phyloP scores from a whole-genome alignment of 2,329 filamentous ascomycete genomes.

The Pseudocercospora pini-densiflorae region DNA sequence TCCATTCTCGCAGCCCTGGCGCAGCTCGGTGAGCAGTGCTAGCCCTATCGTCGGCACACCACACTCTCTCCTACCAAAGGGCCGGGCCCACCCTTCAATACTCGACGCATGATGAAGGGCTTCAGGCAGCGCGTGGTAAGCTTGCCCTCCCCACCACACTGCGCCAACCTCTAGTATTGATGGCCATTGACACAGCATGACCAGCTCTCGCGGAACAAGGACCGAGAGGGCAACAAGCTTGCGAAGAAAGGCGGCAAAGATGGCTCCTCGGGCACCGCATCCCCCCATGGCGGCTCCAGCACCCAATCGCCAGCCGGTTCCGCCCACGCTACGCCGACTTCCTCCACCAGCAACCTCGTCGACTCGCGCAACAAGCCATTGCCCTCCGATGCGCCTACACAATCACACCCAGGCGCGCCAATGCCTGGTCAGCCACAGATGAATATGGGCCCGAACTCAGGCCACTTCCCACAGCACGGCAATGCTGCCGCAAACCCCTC shows the following conservation, averaged over 20 bases:
- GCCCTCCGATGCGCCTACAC: conserved; percentile 48
- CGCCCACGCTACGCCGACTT: conserved; percentile 76
- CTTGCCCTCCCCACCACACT: conserved; percentile 40
- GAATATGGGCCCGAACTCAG: conserved; percentile 27
- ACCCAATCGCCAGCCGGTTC: conserved; percentile 64
- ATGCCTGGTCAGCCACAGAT: conserved; percentile 33
- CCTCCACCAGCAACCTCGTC: conserved; percentile 84
- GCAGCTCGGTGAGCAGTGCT: not conserved
- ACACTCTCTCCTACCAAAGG: conserved; percentile 26
- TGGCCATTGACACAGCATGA: conserved; percentile 58
- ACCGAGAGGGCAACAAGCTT: conserved; percentile 66
- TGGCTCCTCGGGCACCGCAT: conserved; percentile 69
- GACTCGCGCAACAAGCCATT: conserved; percentile 84
- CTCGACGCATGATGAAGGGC: conserved; percentile 74
- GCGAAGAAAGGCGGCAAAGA: conserved; percentile 61
- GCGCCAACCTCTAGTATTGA: conserved; percentile 26
- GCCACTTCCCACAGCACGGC: conserved; percentile 31
- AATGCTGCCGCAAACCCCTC: conserved; percentile 25
- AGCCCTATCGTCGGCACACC: conserved; percentile 12
- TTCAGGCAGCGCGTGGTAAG: conserved; percentile 97
- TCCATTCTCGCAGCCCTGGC: not conserved
- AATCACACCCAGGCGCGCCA: conserved; percentile 53
- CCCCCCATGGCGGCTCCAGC: conserved; percentile 64
- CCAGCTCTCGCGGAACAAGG: conserved; percentile 82
- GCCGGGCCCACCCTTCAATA: conserved; percentile 29